Conservation (phyloP, 108 stramenopile genomes). For the Skeletonema grethae region DNA sequence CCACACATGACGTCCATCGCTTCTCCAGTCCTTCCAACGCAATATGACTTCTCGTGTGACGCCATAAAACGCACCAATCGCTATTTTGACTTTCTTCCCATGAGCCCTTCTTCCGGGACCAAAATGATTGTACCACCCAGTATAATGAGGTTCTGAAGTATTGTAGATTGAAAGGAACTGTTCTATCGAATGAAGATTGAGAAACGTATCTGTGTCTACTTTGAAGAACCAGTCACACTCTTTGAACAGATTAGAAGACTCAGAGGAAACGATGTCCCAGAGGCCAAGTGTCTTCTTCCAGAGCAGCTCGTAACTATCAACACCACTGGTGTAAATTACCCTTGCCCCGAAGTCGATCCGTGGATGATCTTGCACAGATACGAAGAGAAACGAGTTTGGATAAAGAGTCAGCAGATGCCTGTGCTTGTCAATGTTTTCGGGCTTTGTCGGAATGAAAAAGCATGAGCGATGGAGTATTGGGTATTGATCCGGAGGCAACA, state of each 20-base stretch:
- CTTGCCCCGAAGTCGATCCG: neutral
- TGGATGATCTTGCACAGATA: neutral
- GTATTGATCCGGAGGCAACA: conserved; percentile 10
- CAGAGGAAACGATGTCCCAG: conserved; percentile 1
- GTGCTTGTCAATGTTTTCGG: neutral
- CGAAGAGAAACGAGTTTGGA: conserved; percentile 21
- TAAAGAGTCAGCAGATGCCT: conserved; percentile 7
- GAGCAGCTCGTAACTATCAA: conserved; percentile 10
- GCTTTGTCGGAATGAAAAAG: conserved; percentile 17
- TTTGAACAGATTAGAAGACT: neutral
- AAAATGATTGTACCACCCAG: conserved; percentile 8
- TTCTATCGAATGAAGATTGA: conserved; percentile 22
- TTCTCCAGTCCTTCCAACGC: conserved; percentile 9
- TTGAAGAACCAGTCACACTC: conserved; percentile 22
- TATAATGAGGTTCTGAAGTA: conserved; percentile 11
- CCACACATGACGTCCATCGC: neutral
- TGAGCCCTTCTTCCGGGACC: conserved; percentile 1
- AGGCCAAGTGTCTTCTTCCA: conserved; percentile 12
- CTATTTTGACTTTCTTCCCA: conserved; percentile 11
- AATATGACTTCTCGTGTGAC: conserved; percentile 4
- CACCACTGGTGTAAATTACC: conserved; percentile 11
- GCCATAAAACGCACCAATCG: conserved; percentile 25
- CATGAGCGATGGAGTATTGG: conserved; percentile 14
- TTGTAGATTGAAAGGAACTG: conserved; percentile 11
- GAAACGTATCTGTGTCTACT: conserved; percentile 20